Conservation (phyloP, 352 stramenopile species). For the Phytophthora fragariae region DNA sequence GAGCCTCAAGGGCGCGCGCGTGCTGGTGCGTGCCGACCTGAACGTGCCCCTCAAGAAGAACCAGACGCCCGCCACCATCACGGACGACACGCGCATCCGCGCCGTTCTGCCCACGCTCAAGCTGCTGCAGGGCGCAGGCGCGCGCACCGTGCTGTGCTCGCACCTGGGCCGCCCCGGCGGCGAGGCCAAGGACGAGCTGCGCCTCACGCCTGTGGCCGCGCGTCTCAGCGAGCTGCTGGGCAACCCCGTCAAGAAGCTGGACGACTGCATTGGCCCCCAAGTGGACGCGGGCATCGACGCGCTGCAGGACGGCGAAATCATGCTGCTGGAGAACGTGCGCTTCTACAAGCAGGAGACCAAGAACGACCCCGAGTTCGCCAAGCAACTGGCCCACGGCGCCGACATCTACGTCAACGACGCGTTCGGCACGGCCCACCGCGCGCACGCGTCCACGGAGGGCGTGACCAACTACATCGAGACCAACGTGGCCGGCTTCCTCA, state of each 20-base stretch:
- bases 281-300: slow-evolving; percentile 83
- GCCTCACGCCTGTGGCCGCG: slow-evolving; percentile 93
- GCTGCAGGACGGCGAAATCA: slow-evolving; percentile 92
- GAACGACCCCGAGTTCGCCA: slow-evolving; percentile 95
- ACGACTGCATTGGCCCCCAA: slow-evolving; percentile 95
- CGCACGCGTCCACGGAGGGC: slow-evolving; percentile 97
- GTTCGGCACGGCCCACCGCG: slow-evolving; percentile 98
- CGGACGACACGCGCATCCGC: slow-evolving; percentile 97
- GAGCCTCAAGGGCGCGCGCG: slow-evolving; percentile 94
- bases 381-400: slow-evolving; percentile 93
- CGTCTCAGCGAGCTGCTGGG: slow-evolving; percentile 95
- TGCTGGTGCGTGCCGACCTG: slow-evolving; percentile 98
- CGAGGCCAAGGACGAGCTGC: slow-evolving; percentile 75
- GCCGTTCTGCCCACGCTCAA: slow-evolving; percentile 94
- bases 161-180: slow-evolving; percentile 98
- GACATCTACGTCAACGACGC: slow-evolving; percentile 99
- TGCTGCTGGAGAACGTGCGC: slow-evolving; percentile 94
- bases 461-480: slow-evolving; percentile 96
- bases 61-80: slow-evolving; percentile 93
- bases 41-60: slow-evolving; percentile 98
- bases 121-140: slow-evolving; percentile 93
- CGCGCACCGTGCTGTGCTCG: slow-evolving; percentile 95
- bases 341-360: slow-evolving; percentile 99
- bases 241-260: slow-evolving; percentile 91
- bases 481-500: slow-evolving; percentile 95